Conservation (phyloP, 2,329 filamentous ascomycete species). For the Colletotrichum siamense region DNA sequence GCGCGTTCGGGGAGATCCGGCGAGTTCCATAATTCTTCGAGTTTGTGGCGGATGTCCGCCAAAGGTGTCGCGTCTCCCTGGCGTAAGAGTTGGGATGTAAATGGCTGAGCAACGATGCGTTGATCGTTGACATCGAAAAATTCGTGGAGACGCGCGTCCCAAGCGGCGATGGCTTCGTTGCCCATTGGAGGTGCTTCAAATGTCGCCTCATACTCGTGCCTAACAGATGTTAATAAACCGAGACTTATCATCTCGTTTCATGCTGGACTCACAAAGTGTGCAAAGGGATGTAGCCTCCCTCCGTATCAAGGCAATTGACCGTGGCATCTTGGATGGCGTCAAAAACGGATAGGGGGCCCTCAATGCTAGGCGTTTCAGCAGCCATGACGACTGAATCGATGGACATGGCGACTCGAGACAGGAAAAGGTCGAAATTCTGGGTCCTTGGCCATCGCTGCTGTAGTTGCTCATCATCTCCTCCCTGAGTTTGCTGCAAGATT, state of each 20-base stretch:
- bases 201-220: constrained; percentile 19
- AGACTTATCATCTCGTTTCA: background rate
- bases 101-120: constrained; percentile 14
- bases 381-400: constrained; percentile 21
- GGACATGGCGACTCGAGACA: constrained; percentile 17
- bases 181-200: constrained; percentile 21
- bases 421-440: constrained; percentile 12
- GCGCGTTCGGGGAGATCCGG: background rate
- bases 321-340: constrained; percentile 9
- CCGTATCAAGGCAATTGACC: constrained; percentile 1
- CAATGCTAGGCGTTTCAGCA: background rate
- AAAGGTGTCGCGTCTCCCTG: background rate
- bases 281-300: constrained; percentile 9
- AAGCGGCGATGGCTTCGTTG: background rate
- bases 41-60: constrained; percentile 3
- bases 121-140: background rate
- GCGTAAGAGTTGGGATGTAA: background rate
- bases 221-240: background rate
- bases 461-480: background rate
- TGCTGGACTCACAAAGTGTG: constrained; percentile 11
- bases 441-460: constrained; percentile 18
- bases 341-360: constrained; percentile 8
- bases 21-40: constrained; percentile 12
- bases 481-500: background rate
- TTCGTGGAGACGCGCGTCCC: constrained; percentile 18